These are phyloP conservation scores for Typha latifolia DNA, from an alignment of 176 grass and related monocot species.

Conservation along the genomic window DNA sequence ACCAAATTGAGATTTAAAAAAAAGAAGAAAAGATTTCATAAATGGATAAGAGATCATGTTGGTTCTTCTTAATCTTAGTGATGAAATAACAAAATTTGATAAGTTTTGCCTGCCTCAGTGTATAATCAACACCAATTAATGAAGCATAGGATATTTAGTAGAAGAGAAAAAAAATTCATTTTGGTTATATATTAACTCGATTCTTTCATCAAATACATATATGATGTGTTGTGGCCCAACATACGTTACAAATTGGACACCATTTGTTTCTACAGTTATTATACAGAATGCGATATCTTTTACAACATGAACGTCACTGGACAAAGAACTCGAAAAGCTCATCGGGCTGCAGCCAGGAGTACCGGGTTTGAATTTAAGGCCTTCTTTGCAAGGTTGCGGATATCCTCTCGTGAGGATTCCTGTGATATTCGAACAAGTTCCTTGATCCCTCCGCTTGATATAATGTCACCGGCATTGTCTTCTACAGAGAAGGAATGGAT, in stretches of 20 bases:
- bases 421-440: conserved; percentile 70
- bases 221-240: background rate
- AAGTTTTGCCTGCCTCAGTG: too few species aligned
- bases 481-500: conserved; percentile 34
- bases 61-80: too few species aligned
- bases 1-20: too few species aligned
- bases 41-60: too few species aligned
- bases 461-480: conserved; percentile 66
- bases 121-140: too few species aligned
- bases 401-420: conserved; percentile 68
- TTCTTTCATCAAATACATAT: background rate
- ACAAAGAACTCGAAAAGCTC: conserved; percentile 13
- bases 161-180: background rate
- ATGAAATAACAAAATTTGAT: too few species aligned
- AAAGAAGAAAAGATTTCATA: too few species aligned
- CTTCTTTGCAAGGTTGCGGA: conserved; percentile 64
- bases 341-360: conserved; percentile 47
- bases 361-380: conserved; percentile 72
- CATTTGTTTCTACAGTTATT: background rate
- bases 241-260: background rate
- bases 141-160: background rate
- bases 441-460: conserved; percentile 72
- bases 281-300: background rate
- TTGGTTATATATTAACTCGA: background rate
- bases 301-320: background rate